Base-by-base conservation (phyloP, 192 early-diverging fungal genomes). In the Backusella sp. region DNA sequence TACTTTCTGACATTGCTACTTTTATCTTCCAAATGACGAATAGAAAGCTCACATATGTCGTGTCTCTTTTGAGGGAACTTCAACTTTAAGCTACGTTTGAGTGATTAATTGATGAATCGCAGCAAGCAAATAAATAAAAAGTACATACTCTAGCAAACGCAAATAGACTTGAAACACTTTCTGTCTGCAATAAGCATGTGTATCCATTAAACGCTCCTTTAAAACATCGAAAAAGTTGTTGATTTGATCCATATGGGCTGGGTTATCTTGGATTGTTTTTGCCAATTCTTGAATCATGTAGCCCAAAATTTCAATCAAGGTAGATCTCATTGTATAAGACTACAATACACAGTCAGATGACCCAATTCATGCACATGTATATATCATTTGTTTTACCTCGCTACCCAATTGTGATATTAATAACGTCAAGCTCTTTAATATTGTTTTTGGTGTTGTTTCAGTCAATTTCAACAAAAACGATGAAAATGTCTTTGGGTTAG, bases 141-240 rank as follows among this genome's bases (percentile, higher is more conserved):
- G 36, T 17, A 73, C 86, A 73, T 90, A 93, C 87, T 96, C 93
- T 70, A 92, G 90, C 30, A 99, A 83, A 75, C 90, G 91, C 32
- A 90, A 82, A 36, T 94, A 88, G 15, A 95, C 90, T 78, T 98
- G 96, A 32, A 99, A 80, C 0, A 98, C 90, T 83, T 96, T 97
- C 26, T 91, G 89, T 34, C 98, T 91, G 3, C 93, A 91, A 81
- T 91, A 92, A n/a, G 90, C 90, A 75, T 91, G 95, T n/a, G 85
- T 84, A 80, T 99, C 98, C 76, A 93, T 89, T 84, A 96, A 95
- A 12, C 97, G 88, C 79, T 99, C 95, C 75, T 95, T 89, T 66
- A 99, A 77, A 72, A 96, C 89, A 77, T 97, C 96, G 83, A 96
- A 98, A 76, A 95, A 97, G 46, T 91, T 88, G 66, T 91, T 88